A percentile compares a stretch with the other conserved stretches of the same genome.
Evolutionary conservation across 306 rosid species (phyloP).

Genomic region (Luffa aegyptiaca): DNA sequence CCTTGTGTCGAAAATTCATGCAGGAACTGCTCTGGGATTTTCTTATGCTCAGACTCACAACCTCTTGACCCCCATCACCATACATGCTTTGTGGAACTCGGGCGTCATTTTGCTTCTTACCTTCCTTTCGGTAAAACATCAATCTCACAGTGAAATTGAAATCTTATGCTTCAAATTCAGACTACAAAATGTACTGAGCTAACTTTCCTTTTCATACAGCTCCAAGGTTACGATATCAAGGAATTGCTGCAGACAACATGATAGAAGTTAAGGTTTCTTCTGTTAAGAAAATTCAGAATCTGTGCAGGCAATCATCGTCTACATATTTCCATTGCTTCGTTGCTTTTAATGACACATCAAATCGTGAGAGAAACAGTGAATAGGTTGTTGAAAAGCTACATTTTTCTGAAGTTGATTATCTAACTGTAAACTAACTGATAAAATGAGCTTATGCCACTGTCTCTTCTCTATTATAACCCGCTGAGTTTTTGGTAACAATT

Average conservation of each 20-base stretch:
- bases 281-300: neutral
- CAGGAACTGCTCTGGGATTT: conserved; percentile 81
- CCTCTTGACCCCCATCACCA: conserved; percentile 89
- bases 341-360: neutral
- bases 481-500: neutral
- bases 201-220: conserved; percentile 22
- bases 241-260: conserved; percentile 77
- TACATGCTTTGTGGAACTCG: conserved; percentile 93
- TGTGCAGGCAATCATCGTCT: neutral
- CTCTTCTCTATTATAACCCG: neutral
- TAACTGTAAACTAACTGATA: neutral
- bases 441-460: neutral
- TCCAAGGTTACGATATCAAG: conserved; percentile 94
- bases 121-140: conserved; percentile 56
- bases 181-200: neutral
- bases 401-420: neutral
- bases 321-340: neutral
- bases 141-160: neutral
- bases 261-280: conserved; percentile 12
- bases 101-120: conserved; percentile 89
- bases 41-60: conserved; percentile 96
- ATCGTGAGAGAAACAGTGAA: neutral
- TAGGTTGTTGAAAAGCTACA: neutral
- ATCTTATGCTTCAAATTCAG: neutral
- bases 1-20: conserved; percentile 10